These are phyloP conservation scores for Saturnispora serradocipensis DNA, from an alignment of 805 yeast genomes.

Conservation along the genomic window DNA sequence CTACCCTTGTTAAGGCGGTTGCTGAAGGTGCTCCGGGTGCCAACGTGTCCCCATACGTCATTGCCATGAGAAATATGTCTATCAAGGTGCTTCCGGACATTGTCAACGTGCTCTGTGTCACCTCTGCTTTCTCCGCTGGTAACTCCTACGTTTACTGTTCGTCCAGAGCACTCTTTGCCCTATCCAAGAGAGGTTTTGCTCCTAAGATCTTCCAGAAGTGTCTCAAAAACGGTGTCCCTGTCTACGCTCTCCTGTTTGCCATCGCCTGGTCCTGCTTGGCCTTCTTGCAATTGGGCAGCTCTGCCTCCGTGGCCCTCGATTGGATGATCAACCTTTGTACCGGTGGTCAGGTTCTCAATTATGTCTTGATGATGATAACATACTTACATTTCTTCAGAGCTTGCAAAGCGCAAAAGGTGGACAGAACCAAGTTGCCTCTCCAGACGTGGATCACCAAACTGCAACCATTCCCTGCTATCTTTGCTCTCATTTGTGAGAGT, in stretches of 20 bases:
- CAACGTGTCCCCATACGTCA: constrained; percentile 71
- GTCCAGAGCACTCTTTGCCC: constrained; percentile 55
- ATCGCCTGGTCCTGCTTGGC: constrained; percentile 20
- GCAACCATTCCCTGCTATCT: constrained; percentile 26
- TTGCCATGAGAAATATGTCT: constrained; percentile 66
- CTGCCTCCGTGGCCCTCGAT: constrained; percentile 23
- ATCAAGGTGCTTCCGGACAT: constrained; percentile 64
- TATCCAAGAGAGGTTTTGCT: constrained; percentile 65
- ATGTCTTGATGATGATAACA: constrained; percentile 33
- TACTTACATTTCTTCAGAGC: constrained; percentile 59
- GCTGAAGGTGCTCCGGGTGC: constrained; percentile 63
- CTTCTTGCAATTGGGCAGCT: constrained; percentile 29
- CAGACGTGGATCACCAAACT: constrained; percentile 40
- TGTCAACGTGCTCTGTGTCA: constrained; percentile 67
- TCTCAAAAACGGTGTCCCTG: constrained; percentile 48
- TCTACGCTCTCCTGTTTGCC: constrained; percentile 31
- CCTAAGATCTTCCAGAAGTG: constrained; percentile 59
- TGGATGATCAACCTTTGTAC: constrained; percentile 27
- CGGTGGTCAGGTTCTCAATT: constrained; percentile 24
- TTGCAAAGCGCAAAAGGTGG: constrained; percentile 45
- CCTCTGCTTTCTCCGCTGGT: constrained; percentile 77
- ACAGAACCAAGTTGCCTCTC: constrained; percentile 36
- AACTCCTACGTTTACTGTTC: constrained; percentile 73
- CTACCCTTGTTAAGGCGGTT: constrained; percentile 47
- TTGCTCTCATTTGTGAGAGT: constrained; percentile 25